A percentile compares a stretch with the other conserved stretches of the same genome.
Evolutionary conservation across 2,329 filamentous ascomycete genomes (phyloP).

Genomic region (Fusarium sp.): DNA sequence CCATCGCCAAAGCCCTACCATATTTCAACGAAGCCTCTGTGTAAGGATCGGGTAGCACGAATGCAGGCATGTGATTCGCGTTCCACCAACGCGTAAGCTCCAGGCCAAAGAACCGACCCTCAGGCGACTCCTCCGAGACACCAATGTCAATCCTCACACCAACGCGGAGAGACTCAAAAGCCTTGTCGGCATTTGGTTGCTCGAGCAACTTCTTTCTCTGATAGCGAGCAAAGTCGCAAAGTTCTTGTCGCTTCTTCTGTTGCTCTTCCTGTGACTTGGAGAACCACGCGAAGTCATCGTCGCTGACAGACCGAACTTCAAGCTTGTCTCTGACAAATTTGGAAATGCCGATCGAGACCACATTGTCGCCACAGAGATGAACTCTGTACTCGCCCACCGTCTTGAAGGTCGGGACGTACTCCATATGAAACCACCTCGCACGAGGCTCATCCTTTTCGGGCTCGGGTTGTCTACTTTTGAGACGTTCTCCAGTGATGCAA

Average conservation of each 20-base stretch:
- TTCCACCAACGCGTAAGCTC: not conserved
- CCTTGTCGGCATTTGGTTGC: not conserved
- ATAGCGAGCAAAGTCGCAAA: not conserved
- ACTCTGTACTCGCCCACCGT: not conserved
- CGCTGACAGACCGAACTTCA: not conserved
- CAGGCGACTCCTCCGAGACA: not conserved
- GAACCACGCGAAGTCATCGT: not conserved
- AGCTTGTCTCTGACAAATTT: not conserved
- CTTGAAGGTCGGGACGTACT: not conserved
- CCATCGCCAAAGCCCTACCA: not conserved
- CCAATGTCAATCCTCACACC: constrained; percentile 1
- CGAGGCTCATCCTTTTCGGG: not conserved
- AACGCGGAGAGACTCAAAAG: not conserved
- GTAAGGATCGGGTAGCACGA: not conserved
- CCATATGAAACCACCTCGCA: not conserved
- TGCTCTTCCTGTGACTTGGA: not conserved
- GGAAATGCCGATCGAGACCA: not conserved
- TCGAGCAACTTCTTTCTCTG: not conserved
- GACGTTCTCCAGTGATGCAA: not conserved
- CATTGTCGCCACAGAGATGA: not conserved
- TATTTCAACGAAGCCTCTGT: not conserved
- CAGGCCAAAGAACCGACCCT: constrained; percentile 1
- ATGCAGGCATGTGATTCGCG: not conserved
- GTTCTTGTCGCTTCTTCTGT: not conserved
- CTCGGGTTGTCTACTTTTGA: not conserved